phyloP scores from a whole-genome alignment of 140 eudicot species.

The Anethum foeniculum region DNA sequence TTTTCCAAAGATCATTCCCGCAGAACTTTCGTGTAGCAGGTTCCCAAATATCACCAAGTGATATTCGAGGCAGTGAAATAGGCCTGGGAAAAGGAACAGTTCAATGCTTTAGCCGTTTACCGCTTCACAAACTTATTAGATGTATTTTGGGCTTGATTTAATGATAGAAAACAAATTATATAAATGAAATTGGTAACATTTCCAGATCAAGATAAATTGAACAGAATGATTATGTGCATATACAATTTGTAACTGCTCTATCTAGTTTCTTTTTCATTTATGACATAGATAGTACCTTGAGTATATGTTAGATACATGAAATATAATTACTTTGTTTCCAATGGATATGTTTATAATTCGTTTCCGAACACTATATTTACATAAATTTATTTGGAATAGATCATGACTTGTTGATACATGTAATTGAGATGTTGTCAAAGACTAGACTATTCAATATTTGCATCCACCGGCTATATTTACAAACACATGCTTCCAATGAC shows the following conservation, averaged over 20 bases:
- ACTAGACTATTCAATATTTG: too few species aligned
- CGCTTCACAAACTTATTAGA: neutral
- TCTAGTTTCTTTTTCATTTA: neutral
- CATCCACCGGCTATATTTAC: too few species aligned
- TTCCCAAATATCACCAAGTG: slow-evolving; percentile 86
- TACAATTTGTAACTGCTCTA: neutral
- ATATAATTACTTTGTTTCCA: too few species aligned
- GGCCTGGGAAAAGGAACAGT: slow-evolving; percentile 48
- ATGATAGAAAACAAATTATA: neutral
- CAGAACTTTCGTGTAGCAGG: slow-evolving; percentile 81
- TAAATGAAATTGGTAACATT: neutral
- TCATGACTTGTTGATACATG: too few species aligned
- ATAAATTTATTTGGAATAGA: too few species aligned
- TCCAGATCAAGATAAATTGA: neutral
- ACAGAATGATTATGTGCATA: neutral
- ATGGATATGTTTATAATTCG: too few species aligned
- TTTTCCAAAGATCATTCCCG: slow-evolving; percentile 75
- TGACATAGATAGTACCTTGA: neutral
- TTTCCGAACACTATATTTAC: too few species aligned
- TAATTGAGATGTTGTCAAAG: too few species aligned
- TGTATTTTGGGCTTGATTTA: neutral
- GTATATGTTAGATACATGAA: neutral
- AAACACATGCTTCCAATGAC: too few species aligned
- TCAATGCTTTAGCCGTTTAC: neutral
- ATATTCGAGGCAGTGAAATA: slow-evolving; percentile 70